Conservation (phyloP, 306 rosid genomes). For the Inga oerstediana region DNA sequence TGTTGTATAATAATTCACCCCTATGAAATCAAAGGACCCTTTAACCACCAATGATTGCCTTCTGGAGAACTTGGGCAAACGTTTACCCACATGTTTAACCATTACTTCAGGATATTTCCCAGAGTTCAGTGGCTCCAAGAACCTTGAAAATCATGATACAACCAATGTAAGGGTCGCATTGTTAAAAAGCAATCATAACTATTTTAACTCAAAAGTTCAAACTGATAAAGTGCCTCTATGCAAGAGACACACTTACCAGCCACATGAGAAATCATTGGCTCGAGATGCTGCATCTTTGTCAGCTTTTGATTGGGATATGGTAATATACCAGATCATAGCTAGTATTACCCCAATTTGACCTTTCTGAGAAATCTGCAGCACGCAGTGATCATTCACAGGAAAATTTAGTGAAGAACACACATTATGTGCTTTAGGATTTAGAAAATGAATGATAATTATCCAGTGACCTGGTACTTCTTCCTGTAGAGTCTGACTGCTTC, state of each 20-base stretch:
- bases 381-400: background rate
- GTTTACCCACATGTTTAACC: constrained; percentile 33
- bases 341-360: background rate
- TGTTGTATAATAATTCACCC: constrained; percentile 48
- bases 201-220: background rate
- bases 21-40: constrained; percentile 51
- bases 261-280: background rate
- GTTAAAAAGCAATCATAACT: background rate
- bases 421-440: background rate
- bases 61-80: constrained; percentile 41
- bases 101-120: constrained; percentile 44
- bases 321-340: background rate
- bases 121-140: constrained; percentile 38
- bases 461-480: constrained; percentile 41
- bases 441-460: background rate
- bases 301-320: background rate
- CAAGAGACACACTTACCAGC: background rate
- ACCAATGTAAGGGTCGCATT: background rate
- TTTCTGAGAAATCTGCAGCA: background rate
- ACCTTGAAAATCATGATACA: constrained; percentile 28
- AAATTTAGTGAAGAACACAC: background rate
- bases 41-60: constrained; percentile 32
- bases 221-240: background rate
- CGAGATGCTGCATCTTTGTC: constrained; percentile 15
- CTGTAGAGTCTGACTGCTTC: constrained; percentile 38